Evolutionary conservation across 2,329 filamentous ascomycete species (phyloP).

Genomic region (Botrytis porri): DNA sequence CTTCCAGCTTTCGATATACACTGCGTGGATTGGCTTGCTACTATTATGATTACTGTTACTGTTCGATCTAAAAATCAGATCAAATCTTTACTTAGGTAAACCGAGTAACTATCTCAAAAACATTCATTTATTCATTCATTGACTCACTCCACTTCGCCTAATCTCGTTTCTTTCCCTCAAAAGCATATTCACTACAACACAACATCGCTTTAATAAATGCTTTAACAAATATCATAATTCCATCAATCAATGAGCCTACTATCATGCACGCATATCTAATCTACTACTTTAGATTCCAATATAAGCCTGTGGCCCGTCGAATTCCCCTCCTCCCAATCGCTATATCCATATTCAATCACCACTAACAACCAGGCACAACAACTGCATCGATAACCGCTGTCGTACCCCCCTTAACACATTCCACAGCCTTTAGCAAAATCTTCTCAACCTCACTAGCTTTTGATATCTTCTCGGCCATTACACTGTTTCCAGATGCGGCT

Average conservation of each 20-base stretch:
- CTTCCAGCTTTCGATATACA: no score
- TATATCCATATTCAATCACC: not conserved
- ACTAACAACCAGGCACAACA: constrained; percentile 34
- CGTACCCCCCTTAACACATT: constrained; percentile 53
- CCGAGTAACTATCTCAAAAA: not conserved
- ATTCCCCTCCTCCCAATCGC: not conserved
- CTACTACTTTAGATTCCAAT: not conserved
- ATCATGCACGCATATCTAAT: not conserved
- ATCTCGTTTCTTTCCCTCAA: not conserved
- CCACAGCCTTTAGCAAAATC: constrained; percentile 55
- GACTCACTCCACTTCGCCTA: not conserved
- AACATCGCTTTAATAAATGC: not conserved
- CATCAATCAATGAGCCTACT: not conserved
- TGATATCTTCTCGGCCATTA: constrained; percentile 59
- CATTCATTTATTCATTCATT: not conserved
- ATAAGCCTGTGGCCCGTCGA: not conserved
- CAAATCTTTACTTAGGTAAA: not conserved
- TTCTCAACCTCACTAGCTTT: constrained; percentile 54
- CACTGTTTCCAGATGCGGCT: constrained; percentile 59
- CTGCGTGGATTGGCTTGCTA: no score
- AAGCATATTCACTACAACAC: not conserved
- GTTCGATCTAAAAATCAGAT: not conserved
- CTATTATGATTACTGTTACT: no score
- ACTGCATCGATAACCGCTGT: constrained; percentile 58
- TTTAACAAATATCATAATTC: not conserved